Base-by-base conservation (phyloP, 345 rosid species). In the Brassica rapa region DNA sequence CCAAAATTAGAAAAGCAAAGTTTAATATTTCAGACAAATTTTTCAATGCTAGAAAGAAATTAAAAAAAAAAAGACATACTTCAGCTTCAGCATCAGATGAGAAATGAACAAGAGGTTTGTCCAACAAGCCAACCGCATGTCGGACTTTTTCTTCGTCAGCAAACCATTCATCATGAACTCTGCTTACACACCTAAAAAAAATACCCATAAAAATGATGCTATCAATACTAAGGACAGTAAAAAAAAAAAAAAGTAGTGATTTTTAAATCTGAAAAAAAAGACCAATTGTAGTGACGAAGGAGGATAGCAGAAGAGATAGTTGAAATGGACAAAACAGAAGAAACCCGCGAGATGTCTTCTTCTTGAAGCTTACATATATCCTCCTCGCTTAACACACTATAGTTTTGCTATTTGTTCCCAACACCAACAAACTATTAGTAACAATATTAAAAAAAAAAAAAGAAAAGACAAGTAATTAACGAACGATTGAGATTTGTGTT, bases 151-250 rank as follows among this genome's bases (percentile, higher is more conserved):
- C 92, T 71, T 92, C 97, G 57, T 90, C 87, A 14, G 93, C 93
- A 90, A 92, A 92, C 97, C 97, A 92, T 84, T 89, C 97, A 80
- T 92, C 97, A 81, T 88, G 87, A 67, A 90, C 93, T 73, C 87
- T 90, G 82, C 93, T 80, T 24, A 92, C 86, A 77, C 88, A 90
- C 97, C 97, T 92, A 85, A 9, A 55, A 68, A 3, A 25, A 35
- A 37, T 8, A 43, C 33, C 66, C 14, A 51, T 8, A 19, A 1
- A 70, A 70, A 59, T 15, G 66, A 63, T 35, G 10, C 4, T 62
- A 30, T 8, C 21, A 62, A 19, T 19, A 19, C 15, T 6, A 63
- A 8, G 24, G 14, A 62, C 12, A 8, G 8, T 46, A 1, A 14
- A 29, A n/a, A 9, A 27, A 9, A 27, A 29, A 62, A 7, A 3